Base-by-base conservation (phyloP, 129 eudicot species). In the Centella asiatica region DNA sequence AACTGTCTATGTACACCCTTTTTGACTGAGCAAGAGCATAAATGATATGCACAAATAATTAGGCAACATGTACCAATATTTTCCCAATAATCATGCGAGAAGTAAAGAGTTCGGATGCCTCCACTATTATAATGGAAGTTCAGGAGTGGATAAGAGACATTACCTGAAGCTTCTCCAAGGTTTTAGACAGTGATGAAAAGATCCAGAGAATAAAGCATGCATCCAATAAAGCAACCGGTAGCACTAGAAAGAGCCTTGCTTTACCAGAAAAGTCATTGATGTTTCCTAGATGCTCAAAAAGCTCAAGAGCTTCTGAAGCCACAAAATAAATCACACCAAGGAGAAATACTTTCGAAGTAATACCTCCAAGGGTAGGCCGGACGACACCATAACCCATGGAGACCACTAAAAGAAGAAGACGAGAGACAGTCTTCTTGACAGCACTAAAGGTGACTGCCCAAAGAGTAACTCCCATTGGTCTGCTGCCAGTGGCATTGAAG, bases 301-400 rank as follows among this genome's bases (percentile, higher is more conserved):
- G 68, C 27, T 70, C 74, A 33, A 60, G 74, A 8, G 62, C 68
- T 33, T 70, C 68, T 1, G 68, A 60, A 33, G 68, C 68, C 14
- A 70, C 11, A 19, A 70, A 51, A 46, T 49, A 61, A 15, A 39
- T 55, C 31, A 55, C 53, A 2, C 74, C 74, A 50, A 60, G 58
- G 36, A 61, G 62, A 25, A 70, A 53, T 5, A 70, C 62, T 33
- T 61, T 70, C 2, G 62, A 70, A n/a, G 74, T 61, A 8, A 60
- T 17, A 47, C 42, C 68, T 4, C 74, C 74, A 14, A 70, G 49
- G 15, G 74, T 70, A 32, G 74, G 74, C 18, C 58, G 40, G 28
- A 70, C 74, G 15, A 70, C 74, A 60, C 74, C 74, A 70, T 70
- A 70, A 0, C 74, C 74, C 74, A 70, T 61, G 29, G 74, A 70